Evolutionary conservation across 1,139 yeast species (phyloP), one percentile per base, ranked within the genome.

Genomic region (Kurtzmaniella quercitrusa): DNA sequence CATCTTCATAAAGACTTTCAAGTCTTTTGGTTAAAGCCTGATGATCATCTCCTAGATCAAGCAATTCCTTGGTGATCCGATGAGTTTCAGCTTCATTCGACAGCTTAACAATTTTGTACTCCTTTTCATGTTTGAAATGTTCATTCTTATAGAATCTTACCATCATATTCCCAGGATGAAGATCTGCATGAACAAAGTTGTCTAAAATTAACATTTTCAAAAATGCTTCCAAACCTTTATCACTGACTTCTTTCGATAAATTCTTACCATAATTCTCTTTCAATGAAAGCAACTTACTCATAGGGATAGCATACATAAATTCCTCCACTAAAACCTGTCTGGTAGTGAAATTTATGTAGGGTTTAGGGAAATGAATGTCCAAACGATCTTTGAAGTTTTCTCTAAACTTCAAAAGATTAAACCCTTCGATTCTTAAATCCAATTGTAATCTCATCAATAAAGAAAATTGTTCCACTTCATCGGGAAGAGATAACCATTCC

Each of bases 401-500:
- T 48, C 81, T 68, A 60, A 93, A 93, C 47, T 78, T 80, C 10
- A 78, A 72, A 48, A 93, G 68, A 58, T 93, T 93, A 51, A 84
- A 69, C 0, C 94, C 95, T 60, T 93, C 98, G 33, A 93, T 88
- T 52, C 98, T 72, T 46, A 93, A 67, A 62, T 93, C 98, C 47
- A 94, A 67, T 62, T 93, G 99, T 43, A 89, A 64, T 41, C 82
- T 79, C 98, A 93, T 93, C 66, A 94, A 76, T 1, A 81, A 70
- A 1, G 89, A 75, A 61, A 93, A 93, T 56, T 90, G 95, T 37
- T 82, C 87, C 2, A 93, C 98, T 62, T 94, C 98, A 49, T 85
- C 95, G 0, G 98, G 98, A 41, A 93, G 68, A 5, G 96, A 88
- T 7, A 93, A 70, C 99, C 99, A 93, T 61, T 93, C 97, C 96